Percentiles rank a stretch among this genome's conserved stretches.
phyloP scores from a whole-genome alignment of 768 basidiomycete species.

The Agaricus blazei region DNA sequence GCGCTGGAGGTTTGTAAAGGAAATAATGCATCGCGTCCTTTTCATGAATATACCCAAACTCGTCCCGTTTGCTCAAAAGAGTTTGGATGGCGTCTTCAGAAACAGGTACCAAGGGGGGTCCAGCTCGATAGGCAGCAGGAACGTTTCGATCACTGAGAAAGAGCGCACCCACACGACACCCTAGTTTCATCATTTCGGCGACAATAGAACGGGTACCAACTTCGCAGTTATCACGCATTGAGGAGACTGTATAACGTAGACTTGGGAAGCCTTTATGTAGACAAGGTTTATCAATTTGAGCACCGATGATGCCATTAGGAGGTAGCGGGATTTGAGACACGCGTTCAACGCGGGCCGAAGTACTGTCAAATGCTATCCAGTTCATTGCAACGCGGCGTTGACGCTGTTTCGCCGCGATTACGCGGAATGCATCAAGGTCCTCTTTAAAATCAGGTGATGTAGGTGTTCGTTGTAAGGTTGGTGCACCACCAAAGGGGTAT shows the following conservation, averaged over 20 bases:
- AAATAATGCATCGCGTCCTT: conserved; percentile 27
- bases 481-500: conserved; percentile 42
- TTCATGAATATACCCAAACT: conserved; percentile 38
- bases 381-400: background rate
- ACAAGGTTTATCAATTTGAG: conserved; percentile 22
- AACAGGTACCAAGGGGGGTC: conserved; percentile 24
- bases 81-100: conserved; percentile 31
- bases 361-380: conserved; percentile 5
- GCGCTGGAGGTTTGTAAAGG: conserved; percentile 28
- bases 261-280: conserved; percentile 45
- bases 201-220: conserved; percentile 53
- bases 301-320: conserved; percentile 18
- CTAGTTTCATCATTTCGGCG: conserved; percentile 78
- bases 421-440: conserved; percentile 24
- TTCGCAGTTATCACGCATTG: conserved; percentile 14
- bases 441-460: conserved; percentile 19
- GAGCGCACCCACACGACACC: conserved; percentile 67
- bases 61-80: conserved; percentile 44
- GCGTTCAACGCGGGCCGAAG: background rate
- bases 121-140: conserved; percentile 57
- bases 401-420: background rate
- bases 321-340: conserved; percentile 20
- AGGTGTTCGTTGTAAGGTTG: background rate
- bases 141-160: conserved; percentile 59
- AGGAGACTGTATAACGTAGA: conserved; percentile 36